Conservation (phyloP, 2,329 filamentous ascomycete species). For the Colletotrichum echinochloae region DNA sequence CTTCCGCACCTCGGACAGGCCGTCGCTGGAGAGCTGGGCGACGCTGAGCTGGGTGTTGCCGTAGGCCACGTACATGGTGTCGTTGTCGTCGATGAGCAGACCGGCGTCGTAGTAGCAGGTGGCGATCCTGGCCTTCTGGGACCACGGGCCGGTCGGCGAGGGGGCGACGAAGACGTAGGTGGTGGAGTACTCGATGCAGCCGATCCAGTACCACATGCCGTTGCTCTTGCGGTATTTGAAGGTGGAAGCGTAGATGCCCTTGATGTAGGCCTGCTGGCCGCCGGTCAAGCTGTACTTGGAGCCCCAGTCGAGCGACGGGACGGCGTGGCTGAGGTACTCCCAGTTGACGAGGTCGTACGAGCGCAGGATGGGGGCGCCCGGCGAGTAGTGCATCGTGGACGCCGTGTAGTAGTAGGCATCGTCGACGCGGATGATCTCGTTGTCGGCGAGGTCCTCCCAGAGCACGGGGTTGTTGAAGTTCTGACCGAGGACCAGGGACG, state of each 20-base stretch:
- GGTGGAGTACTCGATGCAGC: constrained; percentile 29
- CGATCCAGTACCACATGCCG: constrained; percentile 35
- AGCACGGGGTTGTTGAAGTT: constrained; percentile 60
- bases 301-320: constrained; percentile 56
- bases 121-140: constrained; percentile 1
- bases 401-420: constrained; percentile 64
- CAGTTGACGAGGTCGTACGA: constrained; percentile 65
- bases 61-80: constrained; percentile 61
- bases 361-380: constrained; percentile 63
- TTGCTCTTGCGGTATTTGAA: constrained; percentile 54
- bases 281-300: constrained; percentile 57
- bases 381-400: constrained; percentile 64
- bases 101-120: constrained; percentile 61
- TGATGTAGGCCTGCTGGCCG: constrained; percentile 59
- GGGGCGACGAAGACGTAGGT: constrained; percentile 43
- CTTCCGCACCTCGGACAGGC: constrained; percentile 54
- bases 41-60: constrained; percentile 56
- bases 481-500: background rate
- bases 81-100: constrained; percentile 60
- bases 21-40: constrained; percentile 58
- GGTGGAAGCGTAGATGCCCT: constrained; percentile 67
- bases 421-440: constrained; percentile 61
- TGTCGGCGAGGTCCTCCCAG: constrained; percentile 63
- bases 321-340: constrained; percentile 55
- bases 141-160: constrained; percentile 38